These are phyloP conservation scores for Skeletonema marinoi DNA, from an alignment of 108 stramenopile species.

Conservation along the genomic window DNA sequence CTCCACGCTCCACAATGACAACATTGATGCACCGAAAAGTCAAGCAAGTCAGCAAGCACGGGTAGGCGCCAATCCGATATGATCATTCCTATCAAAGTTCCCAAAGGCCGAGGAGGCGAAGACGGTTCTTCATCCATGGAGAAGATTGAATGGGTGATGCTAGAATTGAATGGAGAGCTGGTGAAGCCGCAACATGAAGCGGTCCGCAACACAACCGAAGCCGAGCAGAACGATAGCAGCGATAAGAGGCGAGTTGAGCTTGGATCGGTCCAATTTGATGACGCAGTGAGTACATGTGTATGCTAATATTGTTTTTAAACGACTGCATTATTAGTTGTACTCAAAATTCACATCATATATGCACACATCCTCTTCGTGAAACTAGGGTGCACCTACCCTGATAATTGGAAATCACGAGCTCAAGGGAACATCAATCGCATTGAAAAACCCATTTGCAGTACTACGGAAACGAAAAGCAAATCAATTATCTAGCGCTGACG, in stretches of 20 bases:
- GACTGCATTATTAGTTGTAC: neutral
- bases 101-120: constrained; percentile 3
- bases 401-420: constrained; percentile 73
- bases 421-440: constrained; percentile 54
- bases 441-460: constrained; percentile 75
- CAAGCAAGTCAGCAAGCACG: too few species aligned
- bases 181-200: constrained; percentile 52
- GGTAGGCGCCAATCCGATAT: neutral
- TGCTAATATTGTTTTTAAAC: neutral
- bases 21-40: too few species aligned
- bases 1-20: too few species aligned
- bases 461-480: constrained; percentile 47
- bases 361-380: constrained; percentile 1
- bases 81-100: constrained; percentile 42
- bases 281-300: constrained; percentile 31
- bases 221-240: constrained; percentile 14
- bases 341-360: constrained; percentile 4
- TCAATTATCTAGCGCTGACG: constrained; percentile 4
- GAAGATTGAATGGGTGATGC: constrained; percentile 67
- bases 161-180: constrained; percentile 78
- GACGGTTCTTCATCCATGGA: constrained; percentile 7
- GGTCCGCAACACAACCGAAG: neutral
- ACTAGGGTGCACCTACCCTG: constrained; percentile 57
- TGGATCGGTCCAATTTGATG: constrained; percentile 51
- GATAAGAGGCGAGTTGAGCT: constrained; percentile 50